Conservation (phyloP, 306 rosid species). For the Oxytropis ochrocephala region DNA sequence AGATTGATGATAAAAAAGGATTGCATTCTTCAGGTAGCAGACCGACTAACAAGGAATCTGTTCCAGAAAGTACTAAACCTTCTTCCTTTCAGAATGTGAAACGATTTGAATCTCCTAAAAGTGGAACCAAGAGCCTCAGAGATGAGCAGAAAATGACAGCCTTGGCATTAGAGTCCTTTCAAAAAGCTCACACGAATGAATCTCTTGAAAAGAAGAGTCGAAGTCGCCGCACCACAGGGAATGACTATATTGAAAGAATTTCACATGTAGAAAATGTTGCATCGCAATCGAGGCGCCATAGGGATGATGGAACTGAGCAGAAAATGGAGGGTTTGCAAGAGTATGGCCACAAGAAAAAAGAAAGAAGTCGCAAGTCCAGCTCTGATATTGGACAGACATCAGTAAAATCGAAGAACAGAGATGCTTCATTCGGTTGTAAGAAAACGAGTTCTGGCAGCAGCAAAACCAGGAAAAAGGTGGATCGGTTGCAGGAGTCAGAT, state of each 20-base stretch:
- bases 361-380: constrained; percentile 24
- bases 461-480: constrained; percentile 33
- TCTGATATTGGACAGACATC: constrained; percentile 26
- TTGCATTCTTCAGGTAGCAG: constrained; percentile 17
- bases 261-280: constrained; percentile 27
- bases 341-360: constrained; percentile 31
- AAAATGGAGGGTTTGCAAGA: constrained; percentile 28
- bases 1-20: constrained; percentile 20
- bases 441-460: constrained; percentile 12
- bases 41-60: constrained; percentile 31
- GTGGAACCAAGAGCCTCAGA: constrained; percentile 28
- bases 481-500: constrained; percentile 27
- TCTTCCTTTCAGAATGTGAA: constrained; percentile 25
- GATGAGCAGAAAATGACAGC: constrained; percentile 34
- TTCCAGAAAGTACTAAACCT: constrained; percentile 28
- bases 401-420: constrained; percentile 25
- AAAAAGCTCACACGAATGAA: constrained; percentile 32
- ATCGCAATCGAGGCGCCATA: constrained; percentile 18
- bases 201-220: constrained; percentile 36
- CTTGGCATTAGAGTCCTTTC: constrained; percentile 24
- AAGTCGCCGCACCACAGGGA: not conserved
- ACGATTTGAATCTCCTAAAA: constrained; percentile 31
- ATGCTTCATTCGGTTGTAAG: constrained; percentile 28
- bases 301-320: constrained; percentile 25
- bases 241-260: constrained; percentile 19